These are phyloP conservation scores for Pythium dissimile DNA, from an alignment of 352 stramenopile genomes.

Conservation along the genomic window DNA sequence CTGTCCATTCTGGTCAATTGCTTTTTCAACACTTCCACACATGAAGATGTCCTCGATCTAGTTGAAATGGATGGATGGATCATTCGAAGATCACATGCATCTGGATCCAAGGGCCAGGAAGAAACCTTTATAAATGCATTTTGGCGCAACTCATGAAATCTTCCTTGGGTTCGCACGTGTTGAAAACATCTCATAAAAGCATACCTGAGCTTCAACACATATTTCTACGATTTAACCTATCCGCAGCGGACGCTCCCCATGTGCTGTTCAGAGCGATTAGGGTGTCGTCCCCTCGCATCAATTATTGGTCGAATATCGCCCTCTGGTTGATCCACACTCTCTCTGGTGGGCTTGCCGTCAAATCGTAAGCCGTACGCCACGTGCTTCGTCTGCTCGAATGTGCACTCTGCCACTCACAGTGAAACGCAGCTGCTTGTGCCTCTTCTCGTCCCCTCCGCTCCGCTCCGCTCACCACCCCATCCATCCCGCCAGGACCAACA, in stretches of 20 bases:
- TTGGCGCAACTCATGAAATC: too few species aligned
- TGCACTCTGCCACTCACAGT: too few species aligned
- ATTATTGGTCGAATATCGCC: too few species aligned
- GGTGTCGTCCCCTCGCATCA: neutral
- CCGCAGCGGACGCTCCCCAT: neutral
- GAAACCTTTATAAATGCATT: too few species aligned
- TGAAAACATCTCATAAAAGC: too few species aligned
- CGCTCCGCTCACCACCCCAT: neutral
- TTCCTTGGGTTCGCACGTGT: too few species aligned
- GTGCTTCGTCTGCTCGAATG: slow-evolving; percentile 15
- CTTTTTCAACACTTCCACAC: too few species aligned
- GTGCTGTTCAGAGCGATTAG: slow-evolving; percentile 11
- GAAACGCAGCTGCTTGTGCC: neutral
- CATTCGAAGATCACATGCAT: too few species aligned
- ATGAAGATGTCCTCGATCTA: too few species aligned
- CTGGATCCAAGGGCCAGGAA: too few species aligned
- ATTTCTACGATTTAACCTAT: neutral
- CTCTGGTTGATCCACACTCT: neutral
- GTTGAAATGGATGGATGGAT: too few species aligned
- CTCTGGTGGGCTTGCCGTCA: slow-evolving; percentile 11
- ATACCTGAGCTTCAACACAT: neutral
- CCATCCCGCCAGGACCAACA: neutral
- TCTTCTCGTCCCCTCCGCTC: neutral
- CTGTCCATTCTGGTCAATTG: too few species aligned
- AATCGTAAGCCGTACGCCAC: slow-evolving; percentile 16